These are phyloP conservation scores for Phialocephala sp. DNA, from an alignment of 2,329 filamentous ascomycete genomes.

Conservation along the genomic window DNA sequence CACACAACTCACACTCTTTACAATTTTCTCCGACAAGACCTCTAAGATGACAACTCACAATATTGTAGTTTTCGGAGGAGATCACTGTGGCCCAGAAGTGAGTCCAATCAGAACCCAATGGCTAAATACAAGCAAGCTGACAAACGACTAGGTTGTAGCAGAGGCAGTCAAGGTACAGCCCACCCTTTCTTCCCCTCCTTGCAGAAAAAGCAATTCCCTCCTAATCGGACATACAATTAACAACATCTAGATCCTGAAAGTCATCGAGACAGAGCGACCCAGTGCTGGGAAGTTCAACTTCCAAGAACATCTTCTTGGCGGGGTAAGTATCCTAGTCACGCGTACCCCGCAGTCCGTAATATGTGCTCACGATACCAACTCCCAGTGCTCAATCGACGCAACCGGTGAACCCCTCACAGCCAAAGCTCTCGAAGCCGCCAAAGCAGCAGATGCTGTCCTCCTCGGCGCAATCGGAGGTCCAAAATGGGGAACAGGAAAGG, in stretches of 20 bases:
- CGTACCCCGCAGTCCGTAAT: conserved; percentile 14
- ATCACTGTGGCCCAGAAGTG: conserved; percentile 88
- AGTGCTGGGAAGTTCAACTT: conserved; percentile 82
- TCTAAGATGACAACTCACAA: conserved; percentile 71
- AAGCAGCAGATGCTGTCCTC: conserved; percentile 85
- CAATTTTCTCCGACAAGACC: not conserved
- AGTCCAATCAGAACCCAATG: conserved; percentile 39
- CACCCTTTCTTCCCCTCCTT: not conserved
- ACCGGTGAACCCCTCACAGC: conserved; percentile 81
- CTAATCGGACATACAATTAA: conserved; percentile 11
- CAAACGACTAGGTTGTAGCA: conserved; percentile 68
- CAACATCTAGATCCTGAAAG: conserved; percentile 70
- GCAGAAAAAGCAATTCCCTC: not conserved
- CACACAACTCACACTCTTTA: conserved; percentile 9
- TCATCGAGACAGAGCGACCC: conserved; percentile 74
- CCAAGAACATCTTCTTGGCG: conserved; percentile 87
- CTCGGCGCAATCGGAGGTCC: conserved; percentile 96
- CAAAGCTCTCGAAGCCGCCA: conserved; percentile 80
- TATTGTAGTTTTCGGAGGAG: conserved; percentile 81
- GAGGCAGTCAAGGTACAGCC: conserved; percentile 80
- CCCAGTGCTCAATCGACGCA: conserved; percentile 85
- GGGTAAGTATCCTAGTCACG: conserved; percentile 65
- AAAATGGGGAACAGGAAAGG: conserved; percentile 87
- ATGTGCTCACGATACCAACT: conserved; percentile 23
- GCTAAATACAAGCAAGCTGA: conserved; percentile 18